Evolutionary conservation across 129 eudicot genomes (phyloP).

Genomic region (Flaveria trinervia): DNA sequence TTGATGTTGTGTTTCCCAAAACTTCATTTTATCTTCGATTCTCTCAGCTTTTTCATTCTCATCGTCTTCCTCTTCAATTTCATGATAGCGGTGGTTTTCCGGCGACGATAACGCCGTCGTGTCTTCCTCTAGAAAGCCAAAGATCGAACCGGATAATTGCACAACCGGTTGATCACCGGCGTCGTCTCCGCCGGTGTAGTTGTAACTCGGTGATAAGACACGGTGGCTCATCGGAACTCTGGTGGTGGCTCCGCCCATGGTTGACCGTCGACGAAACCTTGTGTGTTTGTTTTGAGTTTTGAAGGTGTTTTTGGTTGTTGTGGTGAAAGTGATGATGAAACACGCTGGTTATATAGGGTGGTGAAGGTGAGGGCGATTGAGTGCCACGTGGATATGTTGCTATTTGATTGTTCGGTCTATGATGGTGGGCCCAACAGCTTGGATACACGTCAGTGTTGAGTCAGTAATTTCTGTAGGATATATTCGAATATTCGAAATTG

Average conservation of each 20-base stretch:
- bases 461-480: slow-evolving; percentile 48
- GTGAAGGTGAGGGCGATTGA: neutral
- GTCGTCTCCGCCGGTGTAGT: slow-evolving; percentile 23
- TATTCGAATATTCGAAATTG: slow-evolving; percentile 61
- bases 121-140: slow-evolving; percentile 64
- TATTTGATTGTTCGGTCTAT: slow-evolving; percentile 32
- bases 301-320: neutral
- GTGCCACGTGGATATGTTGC: slow-evolving; percentile 35
- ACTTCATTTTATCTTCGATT: slow-evolving; percentile 44
- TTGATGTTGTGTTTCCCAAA: slow-evolving; percentile 76
- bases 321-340: slow-evolving; percentile 24
- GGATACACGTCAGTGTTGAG: slow-evolving; percentile 73
- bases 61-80: slow-evolving; percentile 33
- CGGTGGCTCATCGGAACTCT: slow-evolving; percentile 59
- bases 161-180: slow-evolving; percentile 48
- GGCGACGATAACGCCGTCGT: slow-evolving; percentile 40
- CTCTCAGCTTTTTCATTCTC: slow-evolving; percentile 40
- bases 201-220: slow-evolving; percentile 46
- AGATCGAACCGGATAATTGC: slow-evolving; percentile 58
- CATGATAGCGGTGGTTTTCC: slow-evolving; percentile 24
- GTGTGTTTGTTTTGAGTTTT: neutral
- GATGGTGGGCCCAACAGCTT: slow-evolving; percentile 41
- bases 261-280: slow-evolving; percentile 8
- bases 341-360: slow-evolving; percentile 29
- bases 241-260: slow-evolving; percentile 46